These are phyloP conservation scores for Phytophthora rubi DNA, from an alignment of 352 stramenopile genomes.

Conservation along the genomic window DNA sequence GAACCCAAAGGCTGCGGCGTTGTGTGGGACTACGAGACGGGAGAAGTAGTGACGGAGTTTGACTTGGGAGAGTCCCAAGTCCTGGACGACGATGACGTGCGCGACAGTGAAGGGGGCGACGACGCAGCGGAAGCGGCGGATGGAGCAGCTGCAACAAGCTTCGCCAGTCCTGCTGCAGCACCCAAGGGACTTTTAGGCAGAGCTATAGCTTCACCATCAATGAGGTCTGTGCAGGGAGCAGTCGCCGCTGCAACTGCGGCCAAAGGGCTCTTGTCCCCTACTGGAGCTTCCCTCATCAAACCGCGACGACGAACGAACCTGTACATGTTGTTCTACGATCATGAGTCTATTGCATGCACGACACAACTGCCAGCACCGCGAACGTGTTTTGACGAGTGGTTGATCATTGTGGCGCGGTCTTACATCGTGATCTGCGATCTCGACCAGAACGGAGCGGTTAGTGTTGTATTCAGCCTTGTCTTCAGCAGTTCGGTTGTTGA, in stretches of 20 bases:
- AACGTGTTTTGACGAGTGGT: constrained; percentile 74
- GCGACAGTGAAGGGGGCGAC: constrained; percentile 16
- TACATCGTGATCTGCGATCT: constrained; percentile 80
- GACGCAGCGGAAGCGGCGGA: constrained; percentile 15
- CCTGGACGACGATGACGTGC: constrained; percentile 32
- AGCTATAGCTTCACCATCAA: constrained; percentile 48
- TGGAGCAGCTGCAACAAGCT: not conserved
- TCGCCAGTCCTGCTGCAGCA: constrained; percentile 25
- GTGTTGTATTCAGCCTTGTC: not conserved
- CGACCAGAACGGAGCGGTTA: constrained; percentile 63
- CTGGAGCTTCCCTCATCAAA: constrained; percentile 53
- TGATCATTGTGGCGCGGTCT: constrained; percentile 63
- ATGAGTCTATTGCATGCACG: constrained; percentile 62
- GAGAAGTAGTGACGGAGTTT: constrained; percentile 68
- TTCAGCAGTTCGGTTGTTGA: not conserved
- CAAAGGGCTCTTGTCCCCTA: constrained; percentile 32
- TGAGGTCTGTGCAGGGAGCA: constrained; percentile 34
- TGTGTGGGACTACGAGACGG: constrained; percentile 81
- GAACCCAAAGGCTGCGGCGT: constrained; percentile 65
- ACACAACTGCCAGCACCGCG: constrained; percentile 49
- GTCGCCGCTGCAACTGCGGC: constrained; percentile 18
- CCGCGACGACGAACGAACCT: constrained; percentile 48
- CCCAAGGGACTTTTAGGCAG: constrained; percentile 49
- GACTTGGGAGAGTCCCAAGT: constrained; percentile 64
- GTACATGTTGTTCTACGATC: constrained; percentile 79